These are phyloP conservation scores for Cucumis sativus DNA, from an alignment of 306 rosid genomes.

Conservation along the genomic window Cucumber_9930_V3 NC_026659.2:30568501-30569000, in stretches of 20 bases:
- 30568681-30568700: not conserved
- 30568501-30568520: not conserved
- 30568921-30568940: too few species aligned
- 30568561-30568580: not conserved
- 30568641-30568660: not conserved
- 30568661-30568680: not conserved
- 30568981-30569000: too few species aligned
- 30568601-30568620: not conserved
- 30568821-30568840: too few species aligned
- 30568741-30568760: not conserved
- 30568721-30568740: not conserved
- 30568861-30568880: not conserved
- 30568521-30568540: not conserved
- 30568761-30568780: not conserved
- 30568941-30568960: too few species aligned
- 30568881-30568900: not conserved
- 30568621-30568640: not conserved
- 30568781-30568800: not conserved
- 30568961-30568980: too few species aligned
- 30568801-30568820: not conserved
- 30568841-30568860: too few species aligned
- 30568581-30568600: not conserved
- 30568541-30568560: not conserved
- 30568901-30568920: too few species aligned
- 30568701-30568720: not conserved